Evolutionary conservation across 2,329 filamentous ascomycete genomes (phyloP).

Genomic region (Nectriaceae sp.): DNA sequence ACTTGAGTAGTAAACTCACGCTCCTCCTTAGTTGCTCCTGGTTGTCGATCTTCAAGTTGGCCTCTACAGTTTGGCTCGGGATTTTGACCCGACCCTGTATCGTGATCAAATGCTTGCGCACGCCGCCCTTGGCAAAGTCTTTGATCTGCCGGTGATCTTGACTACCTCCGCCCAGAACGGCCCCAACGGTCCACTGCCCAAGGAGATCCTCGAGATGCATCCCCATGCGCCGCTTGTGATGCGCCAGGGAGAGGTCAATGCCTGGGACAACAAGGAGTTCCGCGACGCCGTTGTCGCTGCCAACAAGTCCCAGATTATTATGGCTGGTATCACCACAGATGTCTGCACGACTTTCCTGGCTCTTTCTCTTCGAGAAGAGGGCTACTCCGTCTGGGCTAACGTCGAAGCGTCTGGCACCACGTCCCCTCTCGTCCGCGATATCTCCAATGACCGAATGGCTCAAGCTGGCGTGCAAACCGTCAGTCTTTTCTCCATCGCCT

Average conservation of each 20-base stretch:
- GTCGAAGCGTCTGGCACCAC: constrained; percentile 71
- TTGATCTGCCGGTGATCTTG: constrained; percentile 68
- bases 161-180: constrained; percentile 69
- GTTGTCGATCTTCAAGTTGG: constrained; percentile 42
- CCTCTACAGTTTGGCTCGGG: constrained; percentile 52
- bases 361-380: constrained; percentile 68
- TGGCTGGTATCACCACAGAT: constrained; percentile 73
- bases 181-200: constrained; percentile 70
- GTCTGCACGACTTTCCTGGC: constrained; percentile 76
- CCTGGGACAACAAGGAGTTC: constrained; percentile 76
- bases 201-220: constrained; percentile 69
- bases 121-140: constrained; percentile 64
- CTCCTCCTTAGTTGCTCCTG: constrained; percentile 31
- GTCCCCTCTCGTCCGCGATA: constrained; percentile 59
- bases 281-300: constrained; percentile 64
- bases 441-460: constrained; percentile 68
- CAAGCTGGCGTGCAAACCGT: constrained; percentile 66
- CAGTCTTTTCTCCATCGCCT: constrained; percentile 63
- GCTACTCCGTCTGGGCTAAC: constrained; percentile 75
- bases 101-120: constrained; percentile 69
- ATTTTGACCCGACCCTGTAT: constrained; percentile 67
- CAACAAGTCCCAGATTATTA: constrained; percentile 68
- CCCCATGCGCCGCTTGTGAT: constrained; percentile 66
- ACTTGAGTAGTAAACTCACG: accelerated
- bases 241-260: constrained; percentile 72